Base-by-base conservation (phyloP, 768 basidiomycete species). In the Chlorophyllum brunneum region DNA sequence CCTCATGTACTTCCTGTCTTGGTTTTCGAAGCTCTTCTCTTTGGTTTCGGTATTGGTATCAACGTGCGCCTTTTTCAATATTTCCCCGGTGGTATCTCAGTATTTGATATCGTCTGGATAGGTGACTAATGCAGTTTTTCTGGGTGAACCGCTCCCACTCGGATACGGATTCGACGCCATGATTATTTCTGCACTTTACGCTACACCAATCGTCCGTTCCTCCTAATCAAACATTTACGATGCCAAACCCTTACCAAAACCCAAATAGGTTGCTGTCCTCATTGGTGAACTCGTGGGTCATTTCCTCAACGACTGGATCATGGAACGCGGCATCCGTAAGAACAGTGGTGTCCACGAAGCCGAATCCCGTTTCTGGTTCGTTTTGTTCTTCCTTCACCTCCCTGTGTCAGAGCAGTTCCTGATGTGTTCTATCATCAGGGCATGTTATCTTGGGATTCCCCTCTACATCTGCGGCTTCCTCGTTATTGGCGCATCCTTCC, bases 401-500 rank as follows among this genome's bases (percentile, higher is more conserved):
- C 8, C 20, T 20, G n/a, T 24, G 11, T 9, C 23, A 18, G 16
- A 15, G 4, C n/a, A 2, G 2, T 11, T 38, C 16, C n/a, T 22
- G 16, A 5, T 34, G 20, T 31, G 15, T 31, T 20, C 23, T 20
- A 23, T 39, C 15, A 15, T 16, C 1, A 80, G 79, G 78, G 70
- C 76, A 4, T 77, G 73, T 54, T 82, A 82, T 59, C 54, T 80
- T 47, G 79, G 77, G 0, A 62, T 81, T 3, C 76, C 75, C 1
- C 62, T 83, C 23, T 81, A 78, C 58, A 67, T 83, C 38, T 71
- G 66, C 38, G 81, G 82, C 2, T 81, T 81, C 58, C 62, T 81
- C 37, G 58, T 75, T 3, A 67, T 84, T 7, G 82, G 81, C 3
- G 77, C 71, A 1, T 62, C 75, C 1, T 67, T 82, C 43, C 69